These are phyloP conservation scores for Panaeolus cyanescens DNA, from an alignment of 768 basidiomycete genomes.

Conservation along the genomic window DNA sequence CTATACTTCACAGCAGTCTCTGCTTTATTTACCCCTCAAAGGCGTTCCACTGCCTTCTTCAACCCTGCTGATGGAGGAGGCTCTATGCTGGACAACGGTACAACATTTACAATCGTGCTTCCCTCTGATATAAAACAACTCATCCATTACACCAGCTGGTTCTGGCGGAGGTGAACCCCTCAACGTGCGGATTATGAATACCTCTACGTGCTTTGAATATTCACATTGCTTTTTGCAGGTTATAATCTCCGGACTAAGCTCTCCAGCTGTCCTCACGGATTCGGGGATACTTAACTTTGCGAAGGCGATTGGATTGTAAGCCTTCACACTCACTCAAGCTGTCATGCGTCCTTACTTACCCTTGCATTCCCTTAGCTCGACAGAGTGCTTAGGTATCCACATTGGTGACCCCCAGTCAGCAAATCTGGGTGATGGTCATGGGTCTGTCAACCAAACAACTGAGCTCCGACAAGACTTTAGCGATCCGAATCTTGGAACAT, in stretches of 20 bases:
- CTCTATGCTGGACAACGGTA: conserved; percentile 63
- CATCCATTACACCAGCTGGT: conserved; percentile 25
- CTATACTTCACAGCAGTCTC: conserved; percentile 5
- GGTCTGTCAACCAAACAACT: conserved; percentile 52
- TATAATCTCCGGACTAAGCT: conserved; percentile 68
- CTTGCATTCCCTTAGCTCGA: conserved; percentile 21
- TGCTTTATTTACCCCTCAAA: conserved; percentile 10
- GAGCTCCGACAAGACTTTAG: conserved; percentile 80
- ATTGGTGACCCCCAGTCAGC: conserved; percentile 67
- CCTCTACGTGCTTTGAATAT: background rate
- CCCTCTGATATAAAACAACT: background rate
- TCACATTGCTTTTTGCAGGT: conserved; percentile 31
- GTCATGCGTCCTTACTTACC: background rate
- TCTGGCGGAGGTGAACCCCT: conserved; percentile 68
- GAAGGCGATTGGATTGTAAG: conserved; percentile 63
- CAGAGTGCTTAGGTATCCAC: conserved; percentile 78
- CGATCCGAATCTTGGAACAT: conserved; percentile 64
- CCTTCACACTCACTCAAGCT: background rate
- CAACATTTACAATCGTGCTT: background rate
- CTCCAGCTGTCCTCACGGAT: conserved; percentile 55
- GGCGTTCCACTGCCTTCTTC: conserved; percentile 32
- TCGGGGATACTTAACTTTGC: conserved; percentile 61
- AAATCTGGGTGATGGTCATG: conserved; percentile 80
- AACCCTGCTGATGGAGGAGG: conserved; percentile 56
- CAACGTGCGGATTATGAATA: conserved; percentile 56